Base-by-base conservation (phyloP, 176 grass and related monocot genomes). In the Cocos nucifera region DNA sequence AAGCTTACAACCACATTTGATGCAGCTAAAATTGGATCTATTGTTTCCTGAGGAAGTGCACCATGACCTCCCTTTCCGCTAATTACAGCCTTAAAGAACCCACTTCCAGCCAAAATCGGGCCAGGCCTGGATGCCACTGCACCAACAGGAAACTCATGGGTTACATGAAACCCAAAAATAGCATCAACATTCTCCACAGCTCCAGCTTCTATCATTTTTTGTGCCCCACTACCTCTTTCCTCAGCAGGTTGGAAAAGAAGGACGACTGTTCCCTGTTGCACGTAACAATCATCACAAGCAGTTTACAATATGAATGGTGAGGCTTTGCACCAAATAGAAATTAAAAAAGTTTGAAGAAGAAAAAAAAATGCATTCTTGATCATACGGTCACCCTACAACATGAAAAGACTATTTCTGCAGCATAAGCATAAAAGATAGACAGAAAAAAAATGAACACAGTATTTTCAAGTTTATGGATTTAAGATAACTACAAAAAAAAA, bases 1-100 rank as follows among this genome's bases (percentile, higher is more conserved):
- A 89, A 82, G 71, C 83, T 95, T 59, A 95, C 83, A 72, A 95
- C 87, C 57, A 90, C 91, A 95, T 82, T 87, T 71, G 91, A 96
- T 27, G 91, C 91, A 74, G 91, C 91, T 53, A 96, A 69, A 62
- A 96, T 96, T 2, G 91, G 91, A 79, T 96, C 91, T 61, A 90
- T 96, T 63, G 91, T 85, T 63, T 96, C 86, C 59, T 96, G 91
- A 61, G 91, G 91, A 78, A 90, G 80, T 44, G 86, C 91, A 66
- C 86, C 91, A 74, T 90, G 91, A 24, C 91, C 91, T 70, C 86
- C 91, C 68, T 90, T 96, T 65, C 91, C 91, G 69, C 69, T 77
- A 76, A 96, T 96, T 78, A 90, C 72, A 19, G 86, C 91, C 69
- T 96, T 86, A 69, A 90, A 90, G 66, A 82, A 85, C 55, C 91